Conservation (phyloP, 1,139 yeast genomes). For the Diutina mesorugosa region DNA sequence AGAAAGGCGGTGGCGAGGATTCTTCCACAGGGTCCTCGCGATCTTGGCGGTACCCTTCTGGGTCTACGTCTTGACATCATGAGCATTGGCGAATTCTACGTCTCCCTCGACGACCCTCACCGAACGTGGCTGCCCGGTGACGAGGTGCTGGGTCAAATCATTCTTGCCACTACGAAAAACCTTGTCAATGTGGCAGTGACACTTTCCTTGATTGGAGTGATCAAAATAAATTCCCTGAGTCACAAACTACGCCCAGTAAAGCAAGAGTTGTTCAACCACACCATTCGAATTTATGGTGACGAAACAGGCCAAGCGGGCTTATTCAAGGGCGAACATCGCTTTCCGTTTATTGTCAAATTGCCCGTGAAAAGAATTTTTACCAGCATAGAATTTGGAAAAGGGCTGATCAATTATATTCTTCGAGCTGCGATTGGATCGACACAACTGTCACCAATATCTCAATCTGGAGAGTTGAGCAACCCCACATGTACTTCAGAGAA, state of each 20-base stretch:
- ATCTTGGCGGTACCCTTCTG: background rate
- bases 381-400: conserved; percentile 74
- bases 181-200: conserved; percentile 40
- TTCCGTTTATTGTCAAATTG: conserved; percentile 70
- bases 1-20: background rate
- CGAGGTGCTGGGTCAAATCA: conserved; percentile 50
- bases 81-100: conserved; percentile 50
- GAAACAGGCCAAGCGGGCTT: conserved; percentile 43
- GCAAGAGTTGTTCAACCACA: conserved; percentile 47
- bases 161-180: conserved; percentile 42
- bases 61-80: conserved; percentile 21
- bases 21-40: background rate
- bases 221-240: conserved; percentile 40
- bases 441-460: background rate
- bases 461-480: conserved; percentile 7
- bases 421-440: conserved; percentile 38
- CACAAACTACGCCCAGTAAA: conserved; percentile 40
- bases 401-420: conserved; percentile 59
- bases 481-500: conserved; percentile 37
- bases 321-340: conserved; percentile 73
- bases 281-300: conserved; percentile 54
- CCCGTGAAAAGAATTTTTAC: conserved; percentile 64
- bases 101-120: conserved; percentile 63
- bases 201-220: conserved; percentile 41
- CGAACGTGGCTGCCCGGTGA: conserved; percentile 57